A percentile compares a stretch with the other conserved stretches of the same genome.
These are phyloP conservation scores for Camelina sativa DNA, from an alignment of 345 rosid species.

Conservation along the genomic window DNA sequence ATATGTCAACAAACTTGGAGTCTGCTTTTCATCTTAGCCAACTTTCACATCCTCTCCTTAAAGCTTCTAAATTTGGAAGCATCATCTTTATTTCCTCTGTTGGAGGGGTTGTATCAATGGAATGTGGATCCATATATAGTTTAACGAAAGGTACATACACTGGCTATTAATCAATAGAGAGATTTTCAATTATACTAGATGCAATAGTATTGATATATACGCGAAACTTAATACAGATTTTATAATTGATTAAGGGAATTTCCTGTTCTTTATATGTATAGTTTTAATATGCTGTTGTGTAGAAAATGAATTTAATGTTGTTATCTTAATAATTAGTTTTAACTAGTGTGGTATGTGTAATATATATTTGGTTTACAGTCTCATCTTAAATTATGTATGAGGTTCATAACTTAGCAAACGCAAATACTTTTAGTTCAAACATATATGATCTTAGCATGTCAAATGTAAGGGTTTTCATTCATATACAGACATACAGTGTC, in stretches of 20 bases:
- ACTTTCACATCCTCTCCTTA: constrained; percentile 37
- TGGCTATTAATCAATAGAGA: neutral
- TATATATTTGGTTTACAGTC: too few relatives aligned
- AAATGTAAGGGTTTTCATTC: too few relatives aligned
- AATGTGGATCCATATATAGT: constrained; percentile 31
- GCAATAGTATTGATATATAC: neutral
- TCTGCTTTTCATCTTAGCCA: constrained; percentile 32
- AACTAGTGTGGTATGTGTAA: neutral
- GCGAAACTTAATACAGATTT: neutral
- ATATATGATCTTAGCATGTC: neutral
- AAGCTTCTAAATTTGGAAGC: constrained; percentile 28
- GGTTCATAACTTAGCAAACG: neutral
- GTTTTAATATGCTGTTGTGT: neutral
- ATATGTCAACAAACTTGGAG: constrained; percentile 27
- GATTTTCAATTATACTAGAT: neutral
- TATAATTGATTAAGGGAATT: neutral
- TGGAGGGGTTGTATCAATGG: constrained; percentile 24
- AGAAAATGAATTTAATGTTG: neutral
- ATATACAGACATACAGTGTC: too few relatives aligned
- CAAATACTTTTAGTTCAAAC: neutral
- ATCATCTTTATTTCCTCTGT: constrained; percentile 21
- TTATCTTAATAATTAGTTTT: neutral
- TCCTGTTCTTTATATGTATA: neutral
- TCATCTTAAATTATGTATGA: neutral
- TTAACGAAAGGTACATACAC: constrained; percentile 23